Conservation (phyloP, 768 basidiomycete genomes). For the Boletus subparvulus region DNA sequence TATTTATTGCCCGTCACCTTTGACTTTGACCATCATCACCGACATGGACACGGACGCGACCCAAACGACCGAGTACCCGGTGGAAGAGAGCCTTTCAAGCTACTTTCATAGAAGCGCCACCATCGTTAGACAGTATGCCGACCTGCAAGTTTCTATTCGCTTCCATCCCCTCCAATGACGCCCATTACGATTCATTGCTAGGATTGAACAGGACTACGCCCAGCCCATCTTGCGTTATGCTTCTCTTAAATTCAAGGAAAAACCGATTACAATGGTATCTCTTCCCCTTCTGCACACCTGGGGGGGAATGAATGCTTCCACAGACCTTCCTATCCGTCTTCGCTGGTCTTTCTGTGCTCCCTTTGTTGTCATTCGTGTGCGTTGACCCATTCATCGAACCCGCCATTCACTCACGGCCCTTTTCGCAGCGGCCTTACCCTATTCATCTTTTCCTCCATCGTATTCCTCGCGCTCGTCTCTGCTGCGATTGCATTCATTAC, state of each 20-base stretch:
- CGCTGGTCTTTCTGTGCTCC: slow-evolving; percentile 35
- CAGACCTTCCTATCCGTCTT: slow-evolving; percentile 46
- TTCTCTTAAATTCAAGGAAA: slow-evolving; percentile 22
- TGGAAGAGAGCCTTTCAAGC: slow-evolving; percentile 21
- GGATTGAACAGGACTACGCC: slow-evolving; percentile 46
- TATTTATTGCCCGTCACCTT: neutral
- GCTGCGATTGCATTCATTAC: slow-evolving; percentile 33
- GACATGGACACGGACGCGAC: slow-evolving; percentile 14
- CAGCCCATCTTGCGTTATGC: slow-evolving; percentile 36
- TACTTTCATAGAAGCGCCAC: slow-evolving; percentile 31
- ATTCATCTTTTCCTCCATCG: slow-evolving; percentile 36
- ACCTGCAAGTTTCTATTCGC: slow-evolving; percentile 20
- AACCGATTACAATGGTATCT: slow-evolving; percentile 28
- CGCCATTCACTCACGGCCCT: neutral
- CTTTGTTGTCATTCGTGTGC: slow-evolving; percentile 40
- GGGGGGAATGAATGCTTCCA: slow-evolving; percentile 7
- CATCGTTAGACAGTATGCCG: slow-evolving; percentile 31
- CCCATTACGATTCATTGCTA: slow-evolving; percentile 14
- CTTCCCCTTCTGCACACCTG: neutral
- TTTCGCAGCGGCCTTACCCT: slow-evolving; percentile 32
- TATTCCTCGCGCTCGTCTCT: slow-evolving; percentile 37
- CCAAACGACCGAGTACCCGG: neutral
- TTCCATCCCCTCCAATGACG: neutral
- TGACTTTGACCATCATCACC: slow-evolving; percentile 2
- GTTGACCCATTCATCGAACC: slow-evolving; percentile 19